Conservation (phyloP, 257 asterid genomes). For the Nicotiana attenuata region DNA sequence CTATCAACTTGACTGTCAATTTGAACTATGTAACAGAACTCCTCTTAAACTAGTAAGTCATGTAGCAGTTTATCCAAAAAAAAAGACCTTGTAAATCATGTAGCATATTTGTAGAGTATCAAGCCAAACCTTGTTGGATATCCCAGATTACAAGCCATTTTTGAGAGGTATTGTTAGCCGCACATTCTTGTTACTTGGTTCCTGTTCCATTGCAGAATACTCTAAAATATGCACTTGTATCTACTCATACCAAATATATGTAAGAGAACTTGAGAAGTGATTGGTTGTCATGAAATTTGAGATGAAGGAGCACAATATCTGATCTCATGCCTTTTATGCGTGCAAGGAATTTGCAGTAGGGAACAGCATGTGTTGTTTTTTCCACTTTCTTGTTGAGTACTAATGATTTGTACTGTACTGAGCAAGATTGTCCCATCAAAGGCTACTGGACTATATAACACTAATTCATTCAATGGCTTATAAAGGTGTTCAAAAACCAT, state of each 20-base stretch:
- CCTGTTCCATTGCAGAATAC: background rate
- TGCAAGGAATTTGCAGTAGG: background rate
- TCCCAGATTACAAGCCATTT: background rate
- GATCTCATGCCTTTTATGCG: background rate
- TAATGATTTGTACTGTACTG: background rate
- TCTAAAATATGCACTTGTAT: background rate
- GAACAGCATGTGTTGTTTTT: background rate
- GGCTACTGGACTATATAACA: background rate
- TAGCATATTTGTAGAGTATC: background rate
- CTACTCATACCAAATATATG: background rate
- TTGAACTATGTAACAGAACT: background rate
- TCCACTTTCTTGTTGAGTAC: background rate
- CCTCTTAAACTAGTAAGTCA: background rate
- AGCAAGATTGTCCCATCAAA: background rate
- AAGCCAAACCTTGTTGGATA: background rate
- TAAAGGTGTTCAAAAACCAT: slow-evolving; percentile 84
- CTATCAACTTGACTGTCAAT: background rate
- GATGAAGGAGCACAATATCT: background rate
- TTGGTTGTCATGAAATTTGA: background rate
- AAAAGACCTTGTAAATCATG: background rate
- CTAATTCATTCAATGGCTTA: background rate
- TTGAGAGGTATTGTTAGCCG: background rate
- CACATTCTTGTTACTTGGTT: background rate
- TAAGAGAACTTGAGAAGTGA: background rate
- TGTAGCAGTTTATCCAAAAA: too few relatives aligned